Percentiles rank a stretch among this genome's conserved stretches.
Conservation (phyloP, 2,329 filamentous ascomycete species). For the Mariannaea sp. region DNA sequence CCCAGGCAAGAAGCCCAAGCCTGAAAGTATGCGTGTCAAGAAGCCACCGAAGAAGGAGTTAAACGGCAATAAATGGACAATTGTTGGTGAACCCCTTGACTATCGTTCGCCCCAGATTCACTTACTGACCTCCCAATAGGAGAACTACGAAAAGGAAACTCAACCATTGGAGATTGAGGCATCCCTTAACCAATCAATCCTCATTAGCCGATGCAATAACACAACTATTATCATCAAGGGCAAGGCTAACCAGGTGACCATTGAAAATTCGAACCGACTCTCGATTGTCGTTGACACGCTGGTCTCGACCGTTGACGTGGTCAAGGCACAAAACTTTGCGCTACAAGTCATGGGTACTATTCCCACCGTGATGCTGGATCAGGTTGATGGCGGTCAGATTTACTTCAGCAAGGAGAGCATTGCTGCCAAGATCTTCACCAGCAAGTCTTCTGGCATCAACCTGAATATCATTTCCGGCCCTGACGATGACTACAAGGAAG, state of each 20-base stretch:
- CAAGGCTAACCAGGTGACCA: constrained; percentile 95
- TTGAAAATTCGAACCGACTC: constrained; percentile 86
- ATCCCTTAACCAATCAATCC: constrained; percentile 81
- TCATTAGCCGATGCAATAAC: constrained; percentile 91
- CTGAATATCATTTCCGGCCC: constrained; percentile 75
- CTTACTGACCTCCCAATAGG: constrained; percentile 51
- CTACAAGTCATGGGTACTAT: constrained; percentile 87
- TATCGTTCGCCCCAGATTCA: background rate
- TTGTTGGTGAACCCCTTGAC: constrained; percentile 57
- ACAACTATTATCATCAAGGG: constrained; percentile 86
- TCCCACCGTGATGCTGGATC: constrained; percentile 88
- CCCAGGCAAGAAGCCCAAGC: constrained; percentile 85
- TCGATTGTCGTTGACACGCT: constrained; percentile 88
- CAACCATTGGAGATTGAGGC: constrained; percentile 81
- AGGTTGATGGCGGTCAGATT: constrained; percentile 86
- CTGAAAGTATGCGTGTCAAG: constrained; percentile 81
- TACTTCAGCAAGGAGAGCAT: constrained; percentile 84
- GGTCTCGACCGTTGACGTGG: constrained; percentile 89
- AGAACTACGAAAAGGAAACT: constrained; percentile 83
- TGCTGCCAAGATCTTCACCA: constrained; percentile 81
- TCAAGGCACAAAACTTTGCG: constrained; percentile 93
- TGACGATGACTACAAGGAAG: constrained; percentile 84
- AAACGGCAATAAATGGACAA: constrained; percentile 90
- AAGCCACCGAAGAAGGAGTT: constrained; percentile 80
- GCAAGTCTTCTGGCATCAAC: constrained; percentile 87